phyloP scores from a whole-genome alignment of 73 alveolate species.

The Symbiodinium pilosum region DNA sequence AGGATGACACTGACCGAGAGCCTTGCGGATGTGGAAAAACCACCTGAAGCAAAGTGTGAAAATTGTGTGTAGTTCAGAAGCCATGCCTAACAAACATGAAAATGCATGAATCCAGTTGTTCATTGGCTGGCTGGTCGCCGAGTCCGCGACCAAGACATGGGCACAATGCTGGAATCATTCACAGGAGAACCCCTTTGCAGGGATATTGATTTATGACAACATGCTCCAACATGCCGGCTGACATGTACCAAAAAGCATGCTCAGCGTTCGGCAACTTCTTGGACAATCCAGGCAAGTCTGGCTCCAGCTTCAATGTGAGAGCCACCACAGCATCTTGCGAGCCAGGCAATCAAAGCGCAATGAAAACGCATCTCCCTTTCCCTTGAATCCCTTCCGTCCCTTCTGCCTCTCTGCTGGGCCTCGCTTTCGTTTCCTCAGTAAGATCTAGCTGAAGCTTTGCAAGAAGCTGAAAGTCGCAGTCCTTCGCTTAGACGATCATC shows the following conservation, averaged over 20 bases:
- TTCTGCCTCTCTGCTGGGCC: conserved; percentile 3
- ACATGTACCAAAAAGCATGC: not conserved
- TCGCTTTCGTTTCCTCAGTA: not conserved
- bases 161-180: not conserved
- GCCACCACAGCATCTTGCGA: not conserved
- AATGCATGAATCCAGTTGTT: too few relatives aligned
- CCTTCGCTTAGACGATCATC: not conserved
- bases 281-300: not conserved
- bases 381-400: too few relatives aligned
- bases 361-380: too few relatives aligned
- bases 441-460: not conserved
- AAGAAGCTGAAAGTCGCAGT: not conserved
- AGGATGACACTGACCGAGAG: not conserved
- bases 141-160: not conserved
- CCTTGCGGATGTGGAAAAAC: conserved; percentile 1
- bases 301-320: not conserved
- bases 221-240: too few relatives aligned
- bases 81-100: too few relatives aligned
- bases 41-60: conserved; percentile 13
- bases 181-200: not conserved
- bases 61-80: too few relatives aligned
- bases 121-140: not conserved
- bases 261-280: not conserved
- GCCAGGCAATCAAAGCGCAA: not conserved
- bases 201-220: not conserved